Base-by-base conservation (phyloP, 2,329 filamentous ascomycete species). In the Neophaeococcomyces aloes region DNA sequence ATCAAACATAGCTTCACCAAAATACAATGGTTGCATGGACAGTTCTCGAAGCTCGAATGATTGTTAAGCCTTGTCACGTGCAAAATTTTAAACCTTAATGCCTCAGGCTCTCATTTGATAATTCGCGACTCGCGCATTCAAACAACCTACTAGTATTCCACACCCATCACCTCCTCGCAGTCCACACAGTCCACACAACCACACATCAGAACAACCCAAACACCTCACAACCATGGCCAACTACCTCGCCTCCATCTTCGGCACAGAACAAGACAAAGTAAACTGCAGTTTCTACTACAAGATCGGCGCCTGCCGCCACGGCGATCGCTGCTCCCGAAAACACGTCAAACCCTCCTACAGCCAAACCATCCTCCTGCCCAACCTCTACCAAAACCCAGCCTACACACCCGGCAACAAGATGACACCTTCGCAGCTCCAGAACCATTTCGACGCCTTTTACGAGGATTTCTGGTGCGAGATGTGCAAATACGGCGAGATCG, bases 251-350 rank as follows among this genome's bases (percentile, higher is more conserved):
- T 94, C 87, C 63, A 98, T 98, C 71, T 98, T 98, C 75, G 91
- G 91, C 61, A 98, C 91, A 23, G 91, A 98, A 76, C 91, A 96
- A 68, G 91, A 98, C 80, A 98, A 89, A 64, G 57, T 61, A 47
- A 95, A 96, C 77, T 95, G 91, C 78, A 91, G 84, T 46, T 98
- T 98, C 78, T 98, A 98, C 79, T 88, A 95, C 83, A 98, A 98
- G 74, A 98, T 98, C 66, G 91, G 91, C 64, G 91, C 91, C 43
- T 98, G 91, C 74, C 83, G 91, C 51, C 91, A 98, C 74, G 91
- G 91, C 62, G 91, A 98, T 70, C 86, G 91, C 61, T 98, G 91
- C 76, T 93, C 85, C 50, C 82, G 91, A 58, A 98, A 98, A 68
- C 91, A 98, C 68, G 91, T 98, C 72, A 98, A 98, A 72, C 91